Evolutionary conservation across 352 stramenopile genomes (phyloP), one percentile per base, ranked within the genome.

Genomic region (Aphanomyces stellatus): DNA sequence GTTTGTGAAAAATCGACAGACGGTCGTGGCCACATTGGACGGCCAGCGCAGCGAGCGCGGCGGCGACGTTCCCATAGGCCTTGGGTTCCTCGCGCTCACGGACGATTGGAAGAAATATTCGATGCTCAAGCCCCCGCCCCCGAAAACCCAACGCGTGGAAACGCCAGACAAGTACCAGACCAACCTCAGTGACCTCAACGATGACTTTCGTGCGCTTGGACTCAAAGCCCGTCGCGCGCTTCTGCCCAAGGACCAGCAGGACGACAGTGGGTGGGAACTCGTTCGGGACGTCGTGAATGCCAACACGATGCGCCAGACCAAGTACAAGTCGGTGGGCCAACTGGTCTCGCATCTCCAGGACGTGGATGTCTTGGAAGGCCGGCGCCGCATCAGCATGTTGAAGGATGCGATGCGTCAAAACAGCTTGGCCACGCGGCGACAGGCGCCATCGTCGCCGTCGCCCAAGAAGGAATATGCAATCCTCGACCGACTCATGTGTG

Each of bases 81-180:
- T 22, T 13, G n/a, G 49, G 17, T 34, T 22, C 30, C 22, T 35
- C 22, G 30, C 49, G 25, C 25, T 40, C 5, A 19, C 4, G 4
- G 19, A 46, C 37, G 37, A 57, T 11, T 57, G n/a, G 49, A 33
- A 37, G 33, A 57, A 57, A 34, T 57, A 37, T 35, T 33, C 49
- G 25, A 7, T 57, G 6, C 25, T 57, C 19, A 22, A 57, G 2
- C 49, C 17, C 17, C 0, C 19, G n/a, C 48, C 13, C 6, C 48
- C 13, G 8, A 30, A 34, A 33, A 56, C 4, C 33, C 6, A 25
- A 17, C 7, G 7, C 27, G 27, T 34, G 24, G 30, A 31, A 8
- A 51, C 35, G 22, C 30, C 25, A 10, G 30, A 33, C 55, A 63
- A 63, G 55, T 63, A 63, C 55, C 55, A 43, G 30, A 63, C 17